Percentiles rank a stretch among this genome's conserved stretches.
phyloP scores from a whole-genome alignment of 2,329 filamentous ascomycete species.

The Diaporthe citrichinensis region DNA sequence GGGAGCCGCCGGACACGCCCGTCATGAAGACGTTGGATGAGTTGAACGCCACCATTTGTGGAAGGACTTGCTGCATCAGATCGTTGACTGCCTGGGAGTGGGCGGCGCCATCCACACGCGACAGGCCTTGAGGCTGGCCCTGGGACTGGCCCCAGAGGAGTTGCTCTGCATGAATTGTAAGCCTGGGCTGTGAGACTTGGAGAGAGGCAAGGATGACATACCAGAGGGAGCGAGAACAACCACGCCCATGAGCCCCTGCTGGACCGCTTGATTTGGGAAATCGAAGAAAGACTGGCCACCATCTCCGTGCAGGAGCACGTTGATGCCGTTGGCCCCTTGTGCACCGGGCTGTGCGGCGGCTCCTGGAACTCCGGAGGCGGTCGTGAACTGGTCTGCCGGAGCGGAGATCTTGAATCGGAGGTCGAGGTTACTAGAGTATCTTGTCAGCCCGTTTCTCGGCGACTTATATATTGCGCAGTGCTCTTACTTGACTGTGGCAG shows the following conservation, averaged over 20 bases:
- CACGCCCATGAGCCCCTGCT: slow-evolving; percentile 65
- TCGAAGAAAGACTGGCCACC: slow-evolving; percentile 72
- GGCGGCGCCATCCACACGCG: slow-evolving; percentile 67
- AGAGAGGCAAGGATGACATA: slow-evolving; percentile 23
- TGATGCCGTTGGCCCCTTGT: slow-evolving; percentile 61
- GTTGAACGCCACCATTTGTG: slow-evolving; percentile 68
- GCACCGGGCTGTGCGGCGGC: slow-evolving; percentile 51
- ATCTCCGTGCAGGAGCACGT: slow-evolving; percentile 71
- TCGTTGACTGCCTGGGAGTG: slow-evolving; percentile 70
- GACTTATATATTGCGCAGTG: not conserved
- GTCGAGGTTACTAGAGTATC: slow-evolving; percentile 58
- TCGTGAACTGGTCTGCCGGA: slow-evolving; percentile 67
- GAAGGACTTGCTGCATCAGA: slow-evolving; percentile 63
- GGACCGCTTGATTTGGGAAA: slow-evolving; percentile 68
- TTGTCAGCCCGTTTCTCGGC: not conserved
- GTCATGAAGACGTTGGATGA: slow-evolving; percentile 68
- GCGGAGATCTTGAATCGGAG: slow-evolving; percentile 70
- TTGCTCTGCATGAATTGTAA: slow-evolving; percentile 44
- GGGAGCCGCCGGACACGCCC: slow-evolving; percentile 68
- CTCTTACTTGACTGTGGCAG: slow-evolving; percentile 66
- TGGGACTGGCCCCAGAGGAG: slow-evolving; percentile 73
- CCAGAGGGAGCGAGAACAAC: slow-evolving; percentile 63
- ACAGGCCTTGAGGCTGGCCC: slow-evolving; percentile 66
- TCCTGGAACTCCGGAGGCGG: slow-evolving; percentile 63
- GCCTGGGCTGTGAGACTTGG: not conserved